Conservation (phyloP, 208 protist species). For the Crithidia bombi region DNA sequence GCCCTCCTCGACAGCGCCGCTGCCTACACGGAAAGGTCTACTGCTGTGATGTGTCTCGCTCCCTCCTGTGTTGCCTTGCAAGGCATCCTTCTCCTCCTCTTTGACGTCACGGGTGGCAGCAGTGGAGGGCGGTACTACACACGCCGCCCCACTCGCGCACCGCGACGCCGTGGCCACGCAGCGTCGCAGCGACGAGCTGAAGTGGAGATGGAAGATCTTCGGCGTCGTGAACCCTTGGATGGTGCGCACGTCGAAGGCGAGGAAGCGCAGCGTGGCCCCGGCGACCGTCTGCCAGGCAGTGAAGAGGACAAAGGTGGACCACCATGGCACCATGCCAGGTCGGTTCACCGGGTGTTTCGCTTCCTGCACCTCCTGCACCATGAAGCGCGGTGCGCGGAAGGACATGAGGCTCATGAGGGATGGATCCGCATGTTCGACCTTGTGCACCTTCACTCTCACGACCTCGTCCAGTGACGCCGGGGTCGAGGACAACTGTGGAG, state of each 20-base stretch:
- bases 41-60: neutral
- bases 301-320: slow-evolving; percentile 72
- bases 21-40: neutral
- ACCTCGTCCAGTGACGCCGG: neutral
- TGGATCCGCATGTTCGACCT: neutral
- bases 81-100: neutral
- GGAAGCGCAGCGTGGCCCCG: slow-evolving; percentile 58
- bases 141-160: neutral
- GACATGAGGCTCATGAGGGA: slow-evolving; percentile 12
- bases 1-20: no score
- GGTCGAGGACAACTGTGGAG: neutral
- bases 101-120: no score
- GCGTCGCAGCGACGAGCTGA: slow-evolving; percentile 25
- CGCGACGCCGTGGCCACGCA: slow-evolving; percentile 4
- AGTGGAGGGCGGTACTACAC: neutral
- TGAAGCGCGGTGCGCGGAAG: slow-evolving; percentile 25
- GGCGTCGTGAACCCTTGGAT: slow-evolving; percentile 49
- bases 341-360: slow-evolving; percentile 59
- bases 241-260: slow-evolving; percentile 75
- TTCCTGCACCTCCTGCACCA: slow-evolving; percentile 32
- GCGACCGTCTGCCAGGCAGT: slow-evolving; percentile 66
- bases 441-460: neutral
- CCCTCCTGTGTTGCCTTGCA: neutral
- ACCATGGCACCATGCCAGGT: slow-evolving; percentile 86
- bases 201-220: slow-evolving; percentile 70